A percentile compares a stretch with the other conserved stretches of the same genome.
These are phyloP conservation scores for Aureobasidium sp. DNA, from an alignment of 2,329 filamentous ascomycete genomes.

Conservation along the genomic window DNA sequence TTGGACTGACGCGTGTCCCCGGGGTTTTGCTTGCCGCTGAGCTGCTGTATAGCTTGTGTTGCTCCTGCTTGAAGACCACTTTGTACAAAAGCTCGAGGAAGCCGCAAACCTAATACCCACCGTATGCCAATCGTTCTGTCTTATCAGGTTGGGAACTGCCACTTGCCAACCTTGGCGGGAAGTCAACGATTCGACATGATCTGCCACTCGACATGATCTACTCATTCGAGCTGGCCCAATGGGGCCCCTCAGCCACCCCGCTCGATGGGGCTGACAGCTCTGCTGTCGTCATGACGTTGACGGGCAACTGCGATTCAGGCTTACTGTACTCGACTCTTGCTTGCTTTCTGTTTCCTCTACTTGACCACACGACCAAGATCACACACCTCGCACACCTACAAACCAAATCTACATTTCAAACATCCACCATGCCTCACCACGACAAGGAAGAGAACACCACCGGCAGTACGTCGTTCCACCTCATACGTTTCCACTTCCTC, in stretches of 20 bases:
- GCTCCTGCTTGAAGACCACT: neutral
- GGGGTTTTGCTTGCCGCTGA: constrained; percentile 9
- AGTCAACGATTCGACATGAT: constrained; percentile 7
- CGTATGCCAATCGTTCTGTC: neutral
- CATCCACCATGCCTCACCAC: constrained; percentile 34
- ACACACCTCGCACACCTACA: neutral
- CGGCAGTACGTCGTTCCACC: constrained; percentile 29
- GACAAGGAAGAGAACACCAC: constrained; percentile 35
- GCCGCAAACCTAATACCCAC: neutral
- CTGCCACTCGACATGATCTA: neutral
- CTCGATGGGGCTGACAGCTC: neutral
- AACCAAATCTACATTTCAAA: neutral
- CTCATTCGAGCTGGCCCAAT: neutral
- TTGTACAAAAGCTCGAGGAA: neutral
- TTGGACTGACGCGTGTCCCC: neutral
- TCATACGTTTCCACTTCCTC: neutral
- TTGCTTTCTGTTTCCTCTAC: neutral
- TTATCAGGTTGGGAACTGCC: neutral
- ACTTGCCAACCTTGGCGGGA: neutral
- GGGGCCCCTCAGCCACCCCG: neutral
- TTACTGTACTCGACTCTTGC: constrained; percentile 1
- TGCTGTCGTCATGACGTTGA: neutral
- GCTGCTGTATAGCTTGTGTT: neutral
- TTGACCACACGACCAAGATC: neutral
- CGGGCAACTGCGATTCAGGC: neutral